A percentile compares a stretch with the other conserved stretches of the same genome.
Conservation (phyloP, 2,329 filamentous ascomycete species). For the Diaporthe sp. region DNA sequence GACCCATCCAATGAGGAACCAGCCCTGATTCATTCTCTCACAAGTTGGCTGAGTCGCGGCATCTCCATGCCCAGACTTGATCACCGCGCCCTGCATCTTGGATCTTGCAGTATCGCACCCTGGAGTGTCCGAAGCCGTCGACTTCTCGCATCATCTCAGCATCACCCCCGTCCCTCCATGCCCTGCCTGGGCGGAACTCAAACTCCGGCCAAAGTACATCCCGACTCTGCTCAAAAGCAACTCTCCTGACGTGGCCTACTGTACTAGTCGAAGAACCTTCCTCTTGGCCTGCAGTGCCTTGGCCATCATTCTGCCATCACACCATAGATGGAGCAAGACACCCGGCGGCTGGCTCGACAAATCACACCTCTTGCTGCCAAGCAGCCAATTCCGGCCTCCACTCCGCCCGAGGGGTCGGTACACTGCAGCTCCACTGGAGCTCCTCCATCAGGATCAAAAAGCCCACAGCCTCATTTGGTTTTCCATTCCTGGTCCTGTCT, state of each 20-base stretch:
- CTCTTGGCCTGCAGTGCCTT: neutral
- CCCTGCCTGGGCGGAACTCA: neutral
- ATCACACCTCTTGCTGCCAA: neutral
- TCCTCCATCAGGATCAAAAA: conserved; percentile 5
- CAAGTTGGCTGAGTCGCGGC: conserved; percentile 14
- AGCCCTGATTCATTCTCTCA: conserved; percentile 11
- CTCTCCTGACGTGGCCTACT: neutral
- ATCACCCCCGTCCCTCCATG: neutral
- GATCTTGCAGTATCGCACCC: conserved; percentile 20
- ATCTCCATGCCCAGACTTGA: conserved; percentile 10
- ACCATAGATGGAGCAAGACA: neutral
- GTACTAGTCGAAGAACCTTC: neutral
- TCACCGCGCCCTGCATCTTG: conserved; percentile 21
- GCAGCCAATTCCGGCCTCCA: conserved; percentile 16
- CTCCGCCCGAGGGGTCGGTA: conserved; percentile 8
- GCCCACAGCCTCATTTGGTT: conserved; percentile 10
- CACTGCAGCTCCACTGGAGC: conserved; percentile 5
- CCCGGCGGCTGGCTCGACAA: conserved; percentile 11
- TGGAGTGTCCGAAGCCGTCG: neutral
- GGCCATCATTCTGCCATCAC: neutral
- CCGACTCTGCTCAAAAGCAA: neutral
- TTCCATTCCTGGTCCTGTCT: neutral
- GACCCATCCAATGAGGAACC: neutral
- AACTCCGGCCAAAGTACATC: neutral
- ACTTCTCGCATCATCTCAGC: neutral